Conservation (phyloP, 352 stramenopile species). For the Globisporangium radiosum region DNA sequence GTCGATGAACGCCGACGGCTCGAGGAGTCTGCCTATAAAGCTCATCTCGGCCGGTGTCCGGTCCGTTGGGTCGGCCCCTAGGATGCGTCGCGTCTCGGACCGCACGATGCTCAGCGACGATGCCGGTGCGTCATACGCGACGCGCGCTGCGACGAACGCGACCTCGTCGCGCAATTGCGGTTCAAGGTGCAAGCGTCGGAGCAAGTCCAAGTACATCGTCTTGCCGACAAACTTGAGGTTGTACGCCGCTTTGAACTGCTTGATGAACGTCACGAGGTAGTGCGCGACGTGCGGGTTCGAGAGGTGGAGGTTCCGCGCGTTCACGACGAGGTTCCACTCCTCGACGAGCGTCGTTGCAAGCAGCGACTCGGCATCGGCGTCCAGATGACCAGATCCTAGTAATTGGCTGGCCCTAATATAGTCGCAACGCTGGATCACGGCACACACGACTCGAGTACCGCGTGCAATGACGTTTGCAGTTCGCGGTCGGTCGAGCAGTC, state of each 20-base stretch:
- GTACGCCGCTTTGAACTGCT: slow-evolving; percentile 72
- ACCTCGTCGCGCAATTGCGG: slow-evolving; percentile 47
- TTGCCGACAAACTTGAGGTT: slow-evolving; percentile 73
- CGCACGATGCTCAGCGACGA: slow-evolving; percentile 65
- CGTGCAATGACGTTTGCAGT: slow-evolving; percentile 42
- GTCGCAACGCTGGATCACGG: slow-evolving; percentile 37
- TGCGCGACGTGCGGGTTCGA: slow-evolving; percentile 62
- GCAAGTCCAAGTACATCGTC: slow-evolving; percentile 65
- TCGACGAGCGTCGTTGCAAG: slow-evolving; percentile 59
- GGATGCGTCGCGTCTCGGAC: slow-evolving; percentile 53
- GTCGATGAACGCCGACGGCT: slow-evolving; percentile 46
- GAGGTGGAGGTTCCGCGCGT: slow-evolving; percentile 52
- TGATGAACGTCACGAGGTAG: slow-evolving; percentile 67
- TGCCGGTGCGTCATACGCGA: slow-evolving; percentile 46
- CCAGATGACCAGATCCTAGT: slow-evolving; percentile 12
- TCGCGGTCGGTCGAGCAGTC: slow-evolving; percentile 48
- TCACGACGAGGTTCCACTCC: slow-evolving; percentile 60
- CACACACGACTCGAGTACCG: slow-evolving; percentile 25
- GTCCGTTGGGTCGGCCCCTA: slow-evolving; percentile 27
- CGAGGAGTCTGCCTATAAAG: slow-evolving; percentile 53
- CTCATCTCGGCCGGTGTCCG: slow-evolving; percentile 37
- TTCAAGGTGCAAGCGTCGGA: slow-evolving; percentile 58
- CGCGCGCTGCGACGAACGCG: slow-evolving; percentile 37
- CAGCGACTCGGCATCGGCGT: slow-evolving; percentile 46
- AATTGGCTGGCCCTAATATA: slow-evolving; percentile 46